Base-by-base conservation (phyloP, 1,284 basidiomycete genomes). In the Bjerkandera adusta region DNA sequence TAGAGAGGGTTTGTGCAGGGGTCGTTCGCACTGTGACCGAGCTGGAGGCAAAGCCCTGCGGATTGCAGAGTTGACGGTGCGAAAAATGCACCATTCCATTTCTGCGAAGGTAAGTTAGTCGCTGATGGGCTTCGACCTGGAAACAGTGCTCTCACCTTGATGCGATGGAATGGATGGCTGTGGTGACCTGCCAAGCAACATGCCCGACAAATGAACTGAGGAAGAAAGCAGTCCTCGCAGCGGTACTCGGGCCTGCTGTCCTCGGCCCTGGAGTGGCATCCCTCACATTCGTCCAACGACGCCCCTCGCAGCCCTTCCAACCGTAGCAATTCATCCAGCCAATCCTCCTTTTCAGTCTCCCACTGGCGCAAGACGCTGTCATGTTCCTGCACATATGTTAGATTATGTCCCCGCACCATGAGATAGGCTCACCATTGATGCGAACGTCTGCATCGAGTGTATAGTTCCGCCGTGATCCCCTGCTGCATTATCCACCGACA, bases 1-100 rank as follows among this genome's bases (percentile, higher is more conserved):
- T 25, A 27, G 7, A 24, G n/a, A 10, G 35, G 37, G 10, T 3
- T 12, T 4, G 16, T n/a, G 34, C 49, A 50, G 10, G 7, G 8
- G 5, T 27, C 24, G 7, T 18, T 27, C 10, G n/a, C 12, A 3
- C 15, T 7, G 27, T 50, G 49, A 6, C 49, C 44, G 11, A 50
- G 25, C 35, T 50, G 49, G 15, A 50, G 15, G 13, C 25, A 27
- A 6, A 47, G 35, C 4, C 36, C 44, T 12, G 32, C 21, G 33
- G 11, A n/a, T 12, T 36, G n/a, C 25, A 50, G 33, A 8, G 45
- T 38, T 10, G 26, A 6, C 18, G 4, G 6, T 21, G 11, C n/a
- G 21, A 38, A 38, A 21, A 21, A 29, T 11, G 25, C 10, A 6
- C 34, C 35, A 15, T 33, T 40, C 43, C 47, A 45, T 16, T 32